Evolutionary conservation across 1,139 yeast genomes (phyloP), one percentile per base, ranked within the genome.

Genomic region (Blastobotrys elegans): DNA sequence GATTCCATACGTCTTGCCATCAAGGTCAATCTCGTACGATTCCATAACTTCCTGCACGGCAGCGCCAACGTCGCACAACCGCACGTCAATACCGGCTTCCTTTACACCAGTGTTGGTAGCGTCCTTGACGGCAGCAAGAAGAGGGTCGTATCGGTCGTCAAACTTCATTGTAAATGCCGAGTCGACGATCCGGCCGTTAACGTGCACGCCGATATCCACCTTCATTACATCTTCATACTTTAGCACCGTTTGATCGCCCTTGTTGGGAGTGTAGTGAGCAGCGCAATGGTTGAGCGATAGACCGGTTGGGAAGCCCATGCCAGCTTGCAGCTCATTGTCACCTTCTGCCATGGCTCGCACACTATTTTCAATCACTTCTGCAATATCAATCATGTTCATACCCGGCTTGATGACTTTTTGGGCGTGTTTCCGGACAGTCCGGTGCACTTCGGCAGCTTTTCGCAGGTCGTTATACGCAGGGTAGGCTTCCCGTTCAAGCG

Each of bases 21-120:
- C 80, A 38, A 89, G 73, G 64, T 90, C 97, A 55, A 92, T 78
- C 67, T 92, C 98, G 66, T 90, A 86, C 38, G 94, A 82, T 68
- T 92, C 98, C 99, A 92, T 92, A 38, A 86, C 92, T 65, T 92
- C 99, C 68, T 92, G 97, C 52, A 92, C 79, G 3, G 95, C 95
- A 51, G 83, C 97, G 48, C 99, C 99, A 57, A 92, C 86, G 62
- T 92, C 99, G 43, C 95, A 85, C 59, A 92, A 71, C 60, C 98
- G 77, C 35, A 89, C 99, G 66, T 92, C 99, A 53, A 92, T 90
- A 46, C 99, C 99, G 0, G 97, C 88, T 56, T 86, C 96, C 51
- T 77, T 76, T 53, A 92, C 76, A 59, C 99, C 99, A 1, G 98
- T 85, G 63, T 90, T 79, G 13, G 99, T 92, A 44, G 98, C 97